Conservation (phyloP, 1,284 basidiomycete species). For the Pascua guehoae region DNA sequence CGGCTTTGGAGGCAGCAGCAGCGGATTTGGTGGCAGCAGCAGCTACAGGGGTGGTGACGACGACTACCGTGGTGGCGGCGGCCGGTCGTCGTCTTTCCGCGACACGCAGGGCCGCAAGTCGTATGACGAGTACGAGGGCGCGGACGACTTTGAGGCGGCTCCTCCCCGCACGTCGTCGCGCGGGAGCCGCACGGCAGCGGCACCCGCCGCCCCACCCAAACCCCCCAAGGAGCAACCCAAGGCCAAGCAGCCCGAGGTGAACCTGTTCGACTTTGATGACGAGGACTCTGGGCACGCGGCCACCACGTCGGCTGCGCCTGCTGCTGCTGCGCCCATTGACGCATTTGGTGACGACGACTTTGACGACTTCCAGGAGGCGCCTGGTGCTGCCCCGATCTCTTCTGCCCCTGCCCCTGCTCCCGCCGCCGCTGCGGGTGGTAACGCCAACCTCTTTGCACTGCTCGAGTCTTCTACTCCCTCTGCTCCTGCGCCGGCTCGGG, state of each 20-base stretch:
- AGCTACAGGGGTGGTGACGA: slow-evolving; percentile 23
- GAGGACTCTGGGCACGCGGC: slow-evolving; percentile 44
- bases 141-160: slow-evolving; percentile 73
- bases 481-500: slow-evolving; percentile 23
- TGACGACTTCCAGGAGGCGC: slow-evolving; percentile 82
- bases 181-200: slow-evolving; percentile 5
- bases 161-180: slow-evolving; percentile 36
- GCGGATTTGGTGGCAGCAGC: slow-evolving; percentile 20
- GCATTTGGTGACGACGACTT: slow-evolving; percentile 64
- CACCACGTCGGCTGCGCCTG: slow-evolving; percentile 21
- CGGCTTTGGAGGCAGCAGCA: slow-evolving; percentile 13
- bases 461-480: slow-evolving; percentile 30
- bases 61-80: slow-evolving; percentile 18
- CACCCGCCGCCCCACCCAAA: slow-evolving; percentile 40
- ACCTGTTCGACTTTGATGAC: slow-evolving; percentile 77
- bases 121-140: slow-evolving; percentile 90
- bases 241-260: slow-evolving; percentile 53
- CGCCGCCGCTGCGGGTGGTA: slow-evolving; percentile 24
- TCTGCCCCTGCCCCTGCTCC: slow-evolving; percentile 22
- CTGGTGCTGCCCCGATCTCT: slow-evolving; percentile 37
- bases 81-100: slow-evolving; percentile 3
- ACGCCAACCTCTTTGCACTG: slow-evolving; percentile 54
- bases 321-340: slow-evolving; percentile 24
- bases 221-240: slow-evolving; percentile 51
- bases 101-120: slow-evolving; percentile 15